Evolutionary conservation across 768 basidiomycete species (phyloP).

Genomic region (Dacryopinax primogenitus): DNA sequence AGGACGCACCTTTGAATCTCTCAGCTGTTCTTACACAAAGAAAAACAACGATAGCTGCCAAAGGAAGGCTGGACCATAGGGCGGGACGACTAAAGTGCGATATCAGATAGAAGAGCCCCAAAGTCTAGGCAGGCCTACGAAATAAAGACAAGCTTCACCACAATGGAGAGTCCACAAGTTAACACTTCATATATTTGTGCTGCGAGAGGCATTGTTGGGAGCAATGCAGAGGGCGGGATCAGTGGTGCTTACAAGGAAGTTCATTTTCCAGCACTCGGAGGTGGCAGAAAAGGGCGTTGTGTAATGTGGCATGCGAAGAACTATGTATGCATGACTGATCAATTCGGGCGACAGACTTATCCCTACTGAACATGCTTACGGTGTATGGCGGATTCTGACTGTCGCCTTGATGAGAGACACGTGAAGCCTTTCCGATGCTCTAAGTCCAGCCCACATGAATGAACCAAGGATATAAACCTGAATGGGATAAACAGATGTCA

Average conservation of each 20-base stretch:
- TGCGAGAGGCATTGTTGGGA: not conserved
- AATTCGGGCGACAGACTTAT: not conserved
- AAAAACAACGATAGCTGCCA: too few relatives aligned
- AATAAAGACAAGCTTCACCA: not conserved
- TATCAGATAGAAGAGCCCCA: too few relatives aligned
- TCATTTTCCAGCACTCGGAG: not conserved
- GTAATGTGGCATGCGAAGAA: not conserved
- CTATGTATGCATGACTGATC: not conserved
- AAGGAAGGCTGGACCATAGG: too few relatives aligned
- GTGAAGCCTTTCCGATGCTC: not conserved
- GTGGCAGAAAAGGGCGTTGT: not conserved
- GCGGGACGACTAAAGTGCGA: too few relatives aligned
- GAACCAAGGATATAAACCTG: not conserved
- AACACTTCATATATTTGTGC: not conserved
- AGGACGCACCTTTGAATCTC: too few relatives aligned
- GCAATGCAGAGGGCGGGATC: not conserved
- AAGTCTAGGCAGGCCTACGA: not conserved
- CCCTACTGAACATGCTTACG: not conserved
- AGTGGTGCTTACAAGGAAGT: not conserved
- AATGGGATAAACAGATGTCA: not conserved
- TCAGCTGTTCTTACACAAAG: too few relatives aligned
- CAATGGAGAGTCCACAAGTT: not conserved
- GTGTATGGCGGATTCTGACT: not conserved
- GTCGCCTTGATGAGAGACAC: not conserved
- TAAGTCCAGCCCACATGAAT: not conserved